Base-by-base conservation (phyloP, 306 rosid species). In the Quercus bicolor region DNA sequence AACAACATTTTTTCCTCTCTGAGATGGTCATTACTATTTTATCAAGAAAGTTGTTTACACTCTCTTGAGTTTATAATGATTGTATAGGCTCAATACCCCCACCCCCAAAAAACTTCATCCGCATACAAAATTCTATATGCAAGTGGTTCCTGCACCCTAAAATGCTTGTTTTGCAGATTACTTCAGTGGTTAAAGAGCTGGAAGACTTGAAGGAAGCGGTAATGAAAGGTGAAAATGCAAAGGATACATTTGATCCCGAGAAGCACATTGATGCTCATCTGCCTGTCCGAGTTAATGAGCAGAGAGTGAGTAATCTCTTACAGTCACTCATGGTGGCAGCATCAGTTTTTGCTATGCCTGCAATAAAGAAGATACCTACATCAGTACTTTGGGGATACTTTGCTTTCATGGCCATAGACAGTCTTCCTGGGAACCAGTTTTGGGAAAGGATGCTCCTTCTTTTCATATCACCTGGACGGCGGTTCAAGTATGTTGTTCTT, bases 321-420 rank as follows among this genome's bases (percentile, higher is more conserved):
- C 98, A 94, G 75, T 86, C 98, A 68, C 76, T 92, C 66, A 85
- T 92, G 55, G 97, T 94, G 21, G 96, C 92, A 82, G 96, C 86
- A 72, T 79, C 96, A 55, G 85, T 94, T 18, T 87, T 84, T 72
- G 94, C 94, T 18, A 86, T 94, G 86, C 94, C 96, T 64, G 83
- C 72, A 72, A 87, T 94, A 29, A 92, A 83, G 80, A 89, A 77
- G 87, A 90, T 92, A 73, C 97, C 98, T 20, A 91, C 94, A 76
- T 90, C 98, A 3, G 94, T 94, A 83, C 84, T 91, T 21, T 94
- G 98, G 98, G 97, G 98, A 57, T 94, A 92, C 54, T 94, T 94
- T 54, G 94, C 97, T 4, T 94, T 83, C 86, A 94, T 92, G 97
- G 97, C 98, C 80, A 90, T 92, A 29, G 96, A 94, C 78, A 94